Evolutionary conservation across 331 rosid genomes (phyloP), one percentile per base, ranked within the genome.

Genomic region (Spiraea crenata): DNA sequence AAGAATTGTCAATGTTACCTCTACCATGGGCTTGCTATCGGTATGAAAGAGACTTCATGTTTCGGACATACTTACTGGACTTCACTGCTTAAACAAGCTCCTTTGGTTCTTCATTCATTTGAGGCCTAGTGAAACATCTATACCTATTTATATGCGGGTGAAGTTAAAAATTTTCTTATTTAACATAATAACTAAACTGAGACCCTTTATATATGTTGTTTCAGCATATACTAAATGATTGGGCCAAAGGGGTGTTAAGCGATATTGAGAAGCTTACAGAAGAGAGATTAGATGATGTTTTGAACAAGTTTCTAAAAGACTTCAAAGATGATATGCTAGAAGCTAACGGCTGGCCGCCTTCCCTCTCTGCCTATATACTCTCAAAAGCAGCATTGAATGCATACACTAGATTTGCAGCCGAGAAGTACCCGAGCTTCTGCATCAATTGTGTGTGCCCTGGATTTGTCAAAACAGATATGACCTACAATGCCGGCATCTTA

Each of bases 321-420:
- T 25, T 25, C 31, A 25, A 25, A 25, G 31, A 25, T 25, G 31
- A 25, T 25, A 25, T 25, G 31, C 31, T 25, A 25, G 31, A 25
- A 25, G 31, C 31, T 25, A 40, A 39, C 15, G 49, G 49, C 13
- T 61, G 48, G 66, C 49, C 65, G 42, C 9, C 31, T 61, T 0
- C 1, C 0, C 0, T 12, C 3, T 5, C 69, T 19, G 69, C n/a
- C 66, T 61, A 44, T 44, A 63, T 5, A 57, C 59, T 85, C 79
- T 87, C 92, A 34, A 88, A 88, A 82, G 93, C 84, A 57, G 82
- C 85, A 38, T 4, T 88, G 73, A 88, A 85, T 80, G 80, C 87
- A 13, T 83, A 85, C 25, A 19, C 61, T 5, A 39, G 40, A 31
- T n/a, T 67, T 6, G 7, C 39, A 37, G 85, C 88, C 12, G 77